Percentiles rank a stretch among this genome's conserved stretches.
These are phyloP conservation scores for Scheffersomyces illinoinensis DNA, from an alignment of 1,139 yeast species.

Conservation along the genomic window DNA sequence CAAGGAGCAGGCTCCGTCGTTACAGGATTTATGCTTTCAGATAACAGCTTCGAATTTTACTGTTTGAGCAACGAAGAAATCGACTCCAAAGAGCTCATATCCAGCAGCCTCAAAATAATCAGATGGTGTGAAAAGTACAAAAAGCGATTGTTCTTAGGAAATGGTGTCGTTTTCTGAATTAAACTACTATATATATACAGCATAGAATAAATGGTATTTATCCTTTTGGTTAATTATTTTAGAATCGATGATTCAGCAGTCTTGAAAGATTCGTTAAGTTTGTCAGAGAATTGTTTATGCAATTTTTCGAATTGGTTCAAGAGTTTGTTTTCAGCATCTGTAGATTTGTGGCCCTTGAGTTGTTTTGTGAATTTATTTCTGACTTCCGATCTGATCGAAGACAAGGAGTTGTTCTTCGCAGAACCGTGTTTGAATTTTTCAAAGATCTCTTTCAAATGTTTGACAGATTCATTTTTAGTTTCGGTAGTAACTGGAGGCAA, in stretches of 20 bases:
- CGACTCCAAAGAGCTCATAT: conserved; percentile 32
- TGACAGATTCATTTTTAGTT: conserved; percentile 57
- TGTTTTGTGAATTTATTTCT: conserved; percentile 56
- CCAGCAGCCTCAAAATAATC: conserved; percentile 33
- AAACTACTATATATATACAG: not conserved
- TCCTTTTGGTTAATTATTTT: conserved; percentile 18
- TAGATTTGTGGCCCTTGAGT: conserved; percentile 48
- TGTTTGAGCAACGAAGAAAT: conserved; percentile 34
- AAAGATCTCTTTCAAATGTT: conserved; percentile 59
- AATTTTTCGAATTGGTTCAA: conserved; percentile 63
- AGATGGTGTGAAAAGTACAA: conserved; percentile 42
- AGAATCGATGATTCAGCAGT: conserved; percentile 54
- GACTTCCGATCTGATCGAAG: conserved; percentile 61
- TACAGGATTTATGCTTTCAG: conserved; percentile 42
- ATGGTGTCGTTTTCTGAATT: conserved; percentile 21
- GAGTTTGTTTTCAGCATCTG: conserved; percentile 55
- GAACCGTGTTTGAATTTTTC: conserved; percentile 64
- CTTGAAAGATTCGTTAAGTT: conserved; percentile 59
- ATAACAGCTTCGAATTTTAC: conserved; percentile 38
- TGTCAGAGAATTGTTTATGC: conserved; percentile 62
- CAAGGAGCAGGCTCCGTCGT: conserved; percentile 16
- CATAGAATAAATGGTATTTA: not conserved
- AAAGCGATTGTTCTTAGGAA: conserved; percentile 35
- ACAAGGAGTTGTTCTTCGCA: conserved; percentile 51
- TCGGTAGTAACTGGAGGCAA: conserved; percentile 78